Evolutionary conservation across 1,139 yeast species (phyloP).

Genomic region (Candida anutae): DNA sequence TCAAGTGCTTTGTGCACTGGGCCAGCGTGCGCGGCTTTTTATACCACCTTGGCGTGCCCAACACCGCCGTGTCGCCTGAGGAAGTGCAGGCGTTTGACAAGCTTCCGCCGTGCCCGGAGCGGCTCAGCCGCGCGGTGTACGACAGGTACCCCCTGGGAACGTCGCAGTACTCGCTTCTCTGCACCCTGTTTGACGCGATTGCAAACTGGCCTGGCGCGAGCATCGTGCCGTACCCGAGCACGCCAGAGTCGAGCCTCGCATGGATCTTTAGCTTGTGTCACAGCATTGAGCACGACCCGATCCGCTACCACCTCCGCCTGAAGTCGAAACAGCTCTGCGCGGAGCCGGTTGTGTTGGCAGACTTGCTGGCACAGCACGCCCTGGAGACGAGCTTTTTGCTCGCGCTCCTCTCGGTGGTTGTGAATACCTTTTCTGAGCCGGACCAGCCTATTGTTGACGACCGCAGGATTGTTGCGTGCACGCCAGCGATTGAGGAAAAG

Average conservation of each 20-base stretch:
- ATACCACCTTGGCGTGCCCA: constrained; percentile 35
- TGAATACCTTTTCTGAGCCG: constrained; percentile 25
- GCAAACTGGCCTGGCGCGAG: constrained; percentile 22
- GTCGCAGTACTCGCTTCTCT: constrained; percentile 38
- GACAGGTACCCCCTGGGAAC: constrained; percentile 50
- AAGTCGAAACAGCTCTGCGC: constrained; percentile 28
- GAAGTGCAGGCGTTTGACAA: constrained; percentile 22
- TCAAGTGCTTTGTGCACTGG: constrained; percentile 52
- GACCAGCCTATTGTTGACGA: constrained; percentile 34
- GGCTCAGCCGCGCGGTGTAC: constrained; percentile 29
- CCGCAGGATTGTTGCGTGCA: too few species aligned
- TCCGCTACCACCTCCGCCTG: constrained; percentile 43
- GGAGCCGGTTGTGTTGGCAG: constrained; percentile 29
- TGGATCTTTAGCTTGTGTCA: constrained; percentile 37
- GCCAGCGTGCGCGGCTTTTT: constrained; percentile 45
- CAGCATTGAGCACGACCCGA: constrained; percentile 42
- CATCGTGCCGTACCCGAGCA: constrained; percentile 16
- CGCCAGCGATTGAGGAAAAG: constrained; percentile 17
- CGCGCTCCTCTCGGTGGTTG: constrained; percentile 20
- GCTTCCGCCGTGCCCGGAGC: constrained; percentile 38
- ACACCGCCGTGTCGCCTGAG: constrained; percentile 24
- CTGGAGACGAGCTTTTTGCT: constrained; percentile 19
- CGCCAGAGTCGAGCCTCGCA: constrained; percentile 15
- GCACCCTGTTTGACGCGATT: constrained; percentile 30
- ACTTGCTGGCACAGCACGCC: constrained; percentile 21